Evolutionary conservation across 1,284 basidiomycete genomes (phyloP).

Genomic region (Papiliotrema laurentii): DNA sequence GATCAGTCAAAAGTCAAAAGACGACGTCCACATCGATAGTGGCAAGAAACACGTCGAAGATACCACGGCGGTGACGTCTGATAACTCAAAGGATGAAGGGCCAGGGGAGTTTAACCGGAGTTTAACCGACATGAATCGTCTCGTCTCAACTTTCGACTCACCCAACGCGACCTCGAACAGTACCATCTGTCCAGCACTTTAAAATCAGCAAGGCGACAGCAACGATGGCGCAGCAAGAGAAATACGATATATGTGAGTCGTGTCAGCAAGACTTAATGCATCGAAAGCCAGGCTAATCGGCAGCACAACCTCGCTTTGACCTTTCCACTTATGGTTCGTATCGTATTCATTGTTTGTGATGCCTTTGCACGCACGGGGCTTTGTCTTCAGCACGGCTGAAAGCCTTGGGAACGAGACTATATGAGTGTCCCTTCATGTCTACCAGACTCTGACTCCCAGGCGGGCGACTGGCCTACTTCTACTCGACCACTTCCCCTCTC

Average conservation of each 20-base stretch:
- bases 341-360: not conserved
- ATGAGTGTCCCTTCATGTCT: not conserved
- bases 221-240: not conserved
- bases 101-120: constrained; percentile 1
- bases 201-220: not conserved
- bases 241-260: constrained; percentile 3
- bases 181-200: not conserved
- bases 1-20: too few relatives aligned
- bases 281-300: not conserved
- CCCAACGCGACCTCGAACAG: too few relatives aligned
- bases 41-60: too few relatives aligned
- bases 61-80: too few relatives aligned
- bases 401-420: too few relatives aligned
- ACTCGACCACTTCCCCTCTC: constrained; percentile 53
- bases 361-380: not conserved
- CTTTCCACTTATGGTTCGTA: constrained; percentile 12
- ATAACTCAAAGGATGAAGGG: too few relatives aligned
- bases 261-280: not conserved
- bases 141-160: not conserved
- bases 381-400: not conserved
- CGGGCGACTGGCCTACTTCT: constrained; percentile 54
- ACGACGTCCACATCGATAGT: too few relatives aligned
- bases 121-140: not conserved
- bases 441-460: constrained; percentile 14
- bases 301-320: constrained; percentile 18